Base-by-base conservation (phyloP, 768 basidiomycete genomes). In the Ramaria rubella region DNA sequence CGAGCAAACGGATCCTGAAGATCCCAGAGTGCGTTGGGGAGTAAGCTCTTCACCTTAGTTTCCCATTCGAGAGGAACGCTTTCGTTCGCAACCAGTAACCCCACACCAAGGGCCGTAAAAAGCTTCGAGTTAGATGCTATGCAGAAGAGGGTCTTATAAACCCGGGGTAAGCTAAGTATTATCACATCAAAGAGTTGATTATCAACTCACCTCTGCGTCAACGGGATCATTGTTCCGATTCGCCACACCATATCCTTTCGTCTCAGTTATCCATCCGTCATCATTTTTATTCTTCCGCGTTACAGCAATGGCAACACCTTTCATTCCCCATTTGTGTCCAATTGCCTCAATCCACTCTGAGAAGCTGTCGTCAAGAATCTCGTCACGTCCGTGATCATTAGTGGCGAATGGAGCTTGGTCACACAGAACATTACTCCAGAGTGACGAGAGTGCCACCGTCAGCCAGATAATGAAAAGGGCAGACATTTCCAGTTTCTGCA, bases 1-100 rank as follows among this genome's bases (percentile, higher is more conserved):
- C 63, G 71, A 0, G 75, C 73, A 68, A 71, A 74, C 15, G 68
- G 60, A 58, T 79, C 75, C 61, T 67, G 65, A 15, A 77, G 68
- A 55, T 61, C 51, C 77, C 78, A 80, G 21, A 73, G 68, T n/a
- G 58, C 69, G 2, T 48, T 62, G 0, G 75, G 75, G 1, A 79
- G 64, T 4, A 77, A 15, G 34, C 73, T 71, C 24, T 45, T 57
- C 38, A 77, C 27, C 58, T 68, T 70, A 0, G 73, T 72, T 14
- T 68, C 61, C 74, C 74, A 77, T 17, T 14, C 33, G 2, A 52
- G 5, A 33, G 38, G 33, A n/a, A 42, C n/a, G 17, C 11, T 34
- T 7, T 52, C 14, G 58, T 75, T 75, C 24, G 75, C 72, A 44
- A 76, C 71, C 19, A 77, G 66, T 12, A 77, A 68, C 4, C 77